phyloP scores from a whole-genome alignment of 2,329 filamentous ascomycete genomes.

The Calycina marina region DNA sequence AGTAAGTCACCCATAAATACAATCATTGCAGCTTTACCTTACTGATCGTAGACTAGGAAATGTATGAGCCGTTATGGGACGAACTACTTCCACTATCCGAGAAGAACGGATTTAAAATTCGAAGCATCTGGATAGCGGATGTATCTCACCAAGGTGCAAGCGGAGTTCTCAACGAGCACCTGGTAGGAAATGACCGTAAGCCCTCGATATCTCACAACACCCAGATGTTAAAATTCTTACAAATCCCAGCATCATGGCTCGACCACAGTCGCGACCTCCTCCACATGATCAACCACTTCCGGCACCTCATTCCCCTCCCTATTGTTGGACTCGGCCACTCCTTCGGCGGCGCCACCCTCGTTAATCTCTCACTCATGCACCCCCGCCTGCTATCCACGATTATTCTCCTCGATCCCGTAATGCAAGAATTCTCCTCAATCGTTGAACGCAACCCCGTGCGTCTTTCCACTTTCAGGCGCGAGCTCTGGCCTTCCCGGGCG shows the following conservation, averaged over 20 bases:
- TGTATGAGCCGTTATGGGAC: conserved; percentile 88
- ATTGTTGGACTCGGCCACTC: conserved; percentile 79
- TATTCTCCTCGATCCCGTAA: conserved; percentile 73
- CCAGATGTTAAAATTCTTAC: conserved; percentile 5
- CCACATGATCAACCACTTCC: conserved; percentile 74
- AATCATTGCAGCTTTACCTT: neutral
- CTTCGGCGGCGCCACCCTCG: conserved; percentile 65
- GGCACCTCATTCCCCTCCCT: conserved; percentile 60
- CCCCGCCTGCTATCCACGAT: conserved; percentile 65
- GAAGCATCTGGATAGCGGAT: conserved; percentile 81
- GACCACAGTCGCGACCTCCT: conserved; percentile 77
- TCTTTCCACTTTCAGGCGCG: conserved; percentile 57
- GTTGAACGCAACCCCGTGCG: conserved; percentile 29
- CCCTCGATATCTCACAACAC: conserved; percentile 5
- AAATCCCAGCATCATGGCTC: conserved; percentile 56
- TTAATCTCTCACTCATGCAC: conserved; percentile 59
- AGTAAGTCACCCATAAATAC: conserved; percentile 37
- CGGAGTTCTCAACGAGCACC: conserved; percentile 58
- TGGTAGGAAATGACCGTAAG: conserved; percentile 73
- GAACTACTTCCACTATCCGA: conserved; percentile 51
- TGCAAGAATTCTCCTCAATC: conserved; percentile 32
- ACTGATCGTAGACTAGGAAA: conserved; percentile 40
- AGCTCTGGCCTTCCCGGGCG: conserved; percentile 64
- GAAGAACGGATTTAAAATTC: conserved; percentile 50
- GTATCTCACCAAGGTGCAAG: conserved; percentile 74